Base-by-base conservation (phyloP, 768 basidiomycete species). In the Lactifluus echinatus region DNA sequence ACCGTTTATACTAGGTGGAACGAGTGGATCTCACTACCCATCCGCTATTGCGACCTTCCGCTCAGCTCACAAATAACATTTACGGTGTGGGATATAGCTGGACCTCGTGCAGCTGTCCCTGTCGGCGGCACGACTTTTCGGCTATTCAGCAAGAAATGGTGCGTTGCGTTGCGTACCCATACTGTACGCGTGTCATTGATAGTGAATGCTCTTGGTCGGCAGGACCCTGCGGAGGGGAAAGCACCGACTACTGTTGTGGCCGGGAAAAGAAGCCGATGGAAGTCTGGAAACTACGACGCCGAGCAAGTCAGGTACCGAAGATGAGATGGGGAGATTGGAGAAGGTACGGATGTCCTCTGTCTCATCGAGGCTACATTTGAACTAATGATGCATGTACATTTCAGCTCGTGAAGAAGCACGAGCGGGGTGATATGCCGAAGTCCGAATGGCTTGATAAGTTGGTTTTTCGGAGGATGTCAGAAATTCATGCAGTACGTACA, bases 371-470 rank as follows among this genome's bases (percentile, higher is more conserved):
- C 4, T 19, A 29, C 17, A 21, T 29, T 15, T 24, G 26, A 17
- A 15, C 7, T 39, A 15, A 56, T 4, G 2, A 8, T 44, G n/a
- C 15, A 19, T 43, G 33, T 23, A 5, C 21, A 24, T 36, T 55
- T 33, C 54, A 89, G 85, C 77, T 89, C 17, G 89, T 99, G 52
- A 96, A 97, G 76, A 96, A 96, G 70, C 93, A 94, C 65, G 93
- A 97, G 65, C 79, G 92, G 17, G 93, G 93, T 0, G 96, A 98
- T 68, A 76, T 99, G 29, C 82, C 87, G 2, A 92, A 93, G 70
- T 87, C 91, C 2, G 96, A 98, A 55, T 99, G 96, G 96, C 74
- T 98, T 7, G 94, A 98, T 67, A 87, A 88, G 60, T 71, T 96
- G 72, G 84, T 89, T 6, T 99, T 97, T 73, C 76, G 94, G 45